phyloP scores from a whole-genome alignment of 345 rosid species.

The Moringa oleifera region DNA sequence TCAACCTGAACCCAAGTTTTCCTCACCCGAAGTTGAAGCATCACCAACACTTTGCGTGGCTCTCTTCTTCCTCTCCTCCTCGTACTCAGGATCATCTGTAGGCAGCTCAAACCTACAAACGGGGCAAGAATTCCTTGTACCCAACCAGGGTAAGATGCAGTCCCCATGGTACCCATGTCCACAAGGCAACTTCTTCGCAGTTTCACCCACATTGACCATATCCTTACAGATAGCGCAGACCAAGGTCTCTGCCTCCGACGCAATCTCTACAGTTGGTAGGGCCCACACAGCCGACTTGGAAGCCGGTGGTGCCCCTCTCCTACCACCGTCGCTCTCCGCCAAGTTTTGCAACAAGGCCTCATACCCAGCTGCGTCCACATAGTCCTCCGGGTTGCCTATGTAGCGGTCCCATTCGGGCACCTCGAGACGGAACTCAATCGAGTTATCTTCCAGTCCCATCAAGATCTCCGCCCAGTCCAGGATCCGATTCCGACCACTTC shows the following conservation, averaged over 20 bases:
- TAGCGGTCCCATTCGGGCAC: constrained; percentile 46
- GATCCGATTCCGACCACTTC: constrained; percentile 64
- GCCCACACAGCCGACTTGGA: constrained; percentile 38
- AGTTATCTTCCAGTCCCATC: constrained; percentile 63
- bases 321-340: constrained; percentile 58
- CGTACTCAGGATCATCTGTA: constrained; percentile 69
- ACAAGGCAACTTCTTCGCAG: constrained; percentile 51
- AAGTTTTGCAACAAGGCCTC: constrained; percentile 61
- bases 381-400: constrained; percentile 54
- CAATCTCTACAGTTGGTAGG: constrained; percentile 37
- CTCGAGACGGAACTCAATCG: constrained; percentile 55
- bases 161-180: constrained; percentile 63
- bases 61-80: constrained; percentile 49
- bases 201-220: constrained; percentile 43
- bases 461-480: constrained; percentile 69
- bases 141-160: constrained; percentile 69
- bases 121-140: constrained; percentile 68
- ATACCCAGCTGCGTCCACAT: constrained; percentile 54
- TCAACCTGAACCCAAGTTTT: constrained; percentile 25
- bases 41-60: constrained; percentile 13
- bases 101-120: constrained; percentile 60
- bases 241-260: constrained; percentile 21
- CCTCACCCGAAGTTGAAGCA: constrained; percentile 25
- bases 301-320: constrained; percentile 75
- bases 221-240: constrained; percentile 66